A percentile compares a stretch with the other conserved stretches of the same genome.
These are phyloP conservation scores for Iris pallida DNA, from an alignment of 116 monocot genomes.

Conservation along the genomic window DNA sequence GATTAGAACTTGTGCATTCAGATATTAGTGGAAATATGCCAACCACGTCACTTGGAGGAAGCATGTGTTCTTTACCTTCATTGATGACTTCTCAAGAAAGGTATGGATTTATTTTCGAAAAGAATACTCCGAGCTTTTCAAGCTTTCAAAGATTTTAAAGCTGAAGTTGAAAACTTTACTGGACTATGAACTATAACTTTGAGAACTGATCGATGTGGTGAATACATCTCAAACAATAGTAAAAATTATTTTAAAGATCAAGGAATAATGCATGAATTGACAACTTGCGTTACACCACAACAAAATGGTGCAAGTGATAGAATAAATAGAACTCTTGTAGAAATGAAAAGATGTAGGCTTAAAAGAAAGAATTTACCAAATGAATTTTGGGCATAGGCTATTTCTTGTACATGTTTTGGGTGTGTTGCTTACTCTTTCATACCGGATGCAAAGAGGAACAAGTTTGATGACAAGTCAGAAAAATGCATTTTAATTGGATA, in stretches of 20 bases:
- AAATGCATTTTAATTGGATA: slow-evolving; percentile 1
- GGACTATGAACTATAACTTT: background rate
- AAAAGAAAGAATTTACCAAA: slow-evolving; percentile 5
- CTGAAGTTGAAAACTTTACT: background rate
- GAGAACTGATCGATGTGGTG: no score
- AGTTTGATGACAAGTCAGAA: background rate
- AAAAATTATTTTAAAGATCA: no score
- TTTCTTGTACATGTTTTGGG: slow-evolving; percentile 5
- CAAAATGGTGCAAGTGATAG: no score
- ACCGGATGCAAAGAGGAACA: slow-evolving; percentile 2
- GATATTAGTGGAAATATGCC: background rate
- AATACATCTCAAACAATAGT: no score
- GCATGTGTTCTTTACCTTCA: background rate
- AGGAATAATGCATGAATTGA: no score
- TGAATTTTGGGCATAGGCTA: slow-evolving; percentile 1
- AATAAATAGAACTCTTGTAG: no score
- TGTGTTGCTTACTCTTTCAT: background rate
- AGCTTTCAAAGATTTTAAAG: background rate
- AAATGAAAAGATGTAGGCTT: background rate
- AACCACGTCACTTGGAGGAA: background rate
- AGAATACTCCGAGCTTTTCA: background rate
- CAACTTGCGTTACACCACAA: no score
- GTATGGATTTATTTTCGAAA: background rate
- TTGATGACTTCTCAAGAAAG: background rate
- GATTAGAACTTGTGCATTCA: background rate